Conservation (phyloP, 306 rosid species). For the Neltuma alba region DNA sequence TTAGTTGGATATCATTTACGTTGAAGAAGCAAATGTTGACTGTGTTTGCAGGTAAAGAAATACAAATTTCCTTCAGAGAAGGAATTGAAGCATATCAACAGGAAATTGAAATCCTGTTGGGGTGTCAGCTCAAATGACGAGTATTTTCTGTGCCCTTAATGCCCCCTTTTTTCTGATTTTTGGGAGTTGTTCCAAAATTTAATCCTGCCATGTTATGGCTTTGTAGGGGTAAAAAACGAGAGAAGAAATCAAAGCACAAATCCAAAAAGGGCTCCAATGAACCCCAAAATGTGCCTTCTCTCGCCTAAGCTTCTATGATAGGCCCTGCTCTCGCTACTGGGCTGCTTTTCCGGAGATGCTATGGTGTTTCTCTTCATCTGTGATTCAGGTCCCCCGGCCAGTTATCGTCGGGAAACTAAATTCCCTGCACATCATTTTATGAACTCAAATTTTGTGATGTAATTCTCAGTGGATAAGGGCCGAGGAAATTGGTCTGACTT, state of each 20-base stretch:
- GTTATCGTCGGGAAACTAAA: neutral
- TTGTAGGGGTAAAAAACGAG: conserved; percentile 82
- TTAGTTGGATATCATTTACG: conserved; percentile 37
- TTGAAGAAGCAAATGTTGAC: conserved; percentile 37
- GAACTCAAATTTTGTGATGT: neutral
- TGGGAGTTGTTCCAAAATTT: neutral
- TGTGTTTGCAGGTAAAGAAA: conserved; percentile 54
- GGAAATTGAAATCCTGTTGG: conserved; percentile 91
- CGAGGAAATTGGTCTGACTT: neutral
- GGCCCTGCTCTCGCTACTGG: neutral
- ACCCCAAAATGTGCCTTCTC: conserved; percentile 39
- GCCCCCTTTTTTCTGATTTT: neutral
- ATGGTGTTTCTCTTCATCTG: neutral
- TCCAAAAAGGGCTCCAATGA: conserved; percentile 70
- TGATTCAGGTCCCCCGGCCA: neutral
- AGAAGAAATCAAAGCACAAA: conserved; percentile 96
- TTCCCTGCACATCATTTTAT: neutral
- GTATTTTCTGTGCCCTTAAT: conserved; percentile 50
- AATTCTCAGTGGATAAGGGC: neutral
- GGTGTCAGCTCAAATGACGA: conserved; percentile 85
- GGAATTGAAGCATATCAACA: conserved; percentile 84
- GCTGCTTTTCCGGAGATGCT: neutral
- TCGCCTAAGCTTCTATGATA: conserved; percentile 20
- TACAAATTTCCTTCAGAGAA: conserved; percentile 78
- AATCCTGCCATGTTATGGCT: neutral